Base-by-base conservation (phyloP, 768 basidiomycete genomes). In the Boletus sensibilis region DNA sequence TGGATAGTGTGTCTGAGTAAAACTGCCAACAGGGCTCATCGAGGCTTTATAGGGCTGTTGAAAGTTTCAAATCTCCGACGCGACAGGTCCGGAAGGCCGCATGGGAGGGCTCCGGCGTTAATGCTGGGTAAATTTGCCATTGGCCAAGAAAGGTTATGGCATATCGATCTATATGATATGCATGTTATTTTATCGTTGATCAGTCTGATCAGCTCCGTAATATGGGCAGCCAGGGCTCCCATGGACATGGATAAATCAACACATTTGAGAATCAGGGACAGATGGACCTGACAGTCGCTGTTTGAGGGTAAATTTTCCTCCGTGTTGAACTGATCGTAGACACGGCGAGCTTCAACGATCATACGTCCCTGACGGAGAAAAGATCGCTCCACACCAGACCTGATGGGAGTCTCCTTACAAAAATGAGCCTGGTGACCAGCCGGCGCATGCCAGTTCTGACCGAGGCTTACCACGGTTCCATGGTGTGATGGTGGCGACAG, bases 1-100 rank as follows among this genome's bases (percentile, higher is more conserved):
- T 71, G 69, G 69, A 67, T 61, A 66, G 53, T 37, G 60, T 53
- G 54, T 61, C 56, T 67, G 69, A 55, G 52, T n/a, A 59, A 47
- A 54, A 52, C 5, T 0, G n/a, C 14, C 1, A 9, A 41, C 1
- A n/a, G 23, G 16, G 33, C 4, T 34, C 41, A 23, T 43, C 39
- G 21, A 52, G 53, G 48, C 25, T 67, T 69, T 69, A 66, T 69
- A 64, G 11, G 35, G 35, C 35, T 27, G 39, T n/a, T n/a, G 21
- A 50, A 51, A 55, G 27, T 56, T 66, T 56, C 64, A 12, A 58
- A 71, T 58, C 64, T 67, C 69, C 67, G 68, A 66, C 67, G 20
- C 27, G 59, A 62, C 65, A 67, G 48, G 52, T 33, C 47, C 60
- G 65, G 64, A 63, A 35, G 23, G 27, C 56, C 57, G 57, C 56